These are phyloP conservation scores for Salix udensis DNA, from an alignment of 345 rosid species.

Conservation along the genomic window DNA sequence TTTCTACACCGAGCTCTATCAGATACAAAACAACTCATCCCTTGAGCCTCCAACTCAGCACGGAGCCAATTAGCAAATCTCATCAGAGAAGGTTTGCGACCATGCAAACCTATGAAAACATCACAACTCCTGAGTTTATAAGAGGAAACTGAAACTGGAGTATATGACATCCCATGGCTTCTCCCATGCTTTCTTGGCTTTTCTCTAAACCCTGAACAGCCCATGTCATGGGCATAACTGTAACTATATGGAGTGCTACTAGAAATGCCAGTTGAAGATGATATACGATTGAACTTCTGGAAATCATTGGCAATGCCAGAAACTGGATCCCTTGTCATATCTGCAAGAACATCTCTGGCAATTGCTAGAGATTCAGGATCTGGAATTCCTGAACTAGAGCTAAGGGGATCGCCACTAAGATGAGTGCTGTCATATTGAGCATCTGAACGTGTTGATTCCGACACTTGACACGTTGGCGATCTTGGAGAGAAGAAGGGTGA, in stretches of 20 bases:
- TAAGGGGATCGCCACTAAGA: conserved; percentile 41
- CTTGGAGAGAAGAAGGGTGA: conserved; percentile 92
- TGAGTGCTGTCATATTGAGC: conserved; percentile 48
- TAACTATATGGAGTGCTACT: conserved; percentile 40
- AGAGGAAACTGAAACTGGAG: conserved; percentile 56
- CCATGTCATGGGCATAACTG: conserved; percentile 27
- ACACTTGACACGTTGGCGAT: conserved; percentile 51
- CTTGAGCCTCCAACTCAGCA: conserved; percentile 89
- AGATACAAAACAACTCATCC: conserved; percentile 81
- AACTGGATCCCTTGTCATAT: conserved; percentile 35
- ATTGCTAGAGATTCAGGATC: conserved; percentile 43
- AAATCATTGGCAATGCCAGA: conserved; percentile 32
- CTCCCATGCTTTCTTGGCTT: conserved; percentile 39
- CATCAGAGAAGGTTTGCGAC: conserved; percentile 68
- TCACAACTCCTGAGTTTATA: conserved; percentile 74
- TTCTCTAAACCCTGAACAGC: conserved; percentile 28
- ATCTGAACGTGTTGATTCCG: conserved; percentile 66
- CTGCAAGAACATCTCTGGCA: conserved; percentile 33
- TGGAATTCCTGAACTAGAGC: conserved; percentile 52
- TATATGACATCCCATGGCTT: conserved; percentile 34
- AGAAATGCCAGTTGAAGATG: conserved; percentile 50
- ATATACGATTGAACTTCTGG: conserved; percentile 38
- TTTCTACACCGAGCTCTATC: conserved; percentile 74
- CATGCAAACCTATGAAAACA: conserved; percentile 74
- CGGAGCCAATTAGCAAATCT: conserved; percentile 81